Evolutionary conservation across 805 yeast genomes (phyloP).

Genomic region (Zygosaccharomyces kombuchaensis): DNA sequence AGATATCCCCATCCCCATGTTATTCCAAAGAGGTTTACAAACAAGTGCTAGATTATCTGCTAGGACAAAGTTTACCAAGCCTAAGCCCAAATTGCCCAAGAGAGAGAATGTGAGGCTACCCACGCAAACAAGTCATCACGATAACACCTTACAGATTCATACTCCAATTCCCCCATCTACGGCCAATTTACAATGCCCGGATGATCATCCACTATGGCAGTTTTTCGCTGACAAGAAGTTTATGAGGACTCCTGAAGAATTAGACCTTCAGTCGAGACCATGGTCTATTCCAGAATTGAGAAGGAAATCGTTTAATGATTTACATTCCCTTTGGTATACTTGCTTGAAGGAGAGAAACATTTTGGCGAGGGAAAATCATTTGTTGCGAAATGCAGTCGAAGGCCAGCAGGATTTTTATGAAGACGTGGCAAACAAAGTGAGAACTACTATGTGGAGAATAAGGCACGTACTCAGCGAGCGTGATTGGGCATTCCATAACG

Average conservation of each 20-base stretch:
- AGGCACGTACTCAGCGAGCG: constrained; percentile 87
- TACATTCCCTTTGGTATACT: constrained; percentile 88
- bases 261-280: constrained; percentile 56
- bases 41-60: constrained; percentile 34
- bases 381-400: constrained; percentile 43
- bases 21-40: constrained; percentile 33
- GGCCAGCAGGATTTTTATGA: constrained; percentile 38
- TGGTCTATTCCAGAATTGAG: constrained; percentile 90
- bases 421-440: constrained; percentile 41
- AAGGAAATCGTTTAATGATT: constrained; percentile 84
- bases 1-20: constrained; percentile 1
- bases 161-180: constrained; percentile 84
- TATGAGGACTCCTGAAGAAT: constrained; percentile 53
- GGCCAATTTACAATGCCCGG: constrained; percentile 64
- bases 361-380: constrained; percentile 67
- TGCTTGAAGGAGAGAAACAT: constrained; percentile 79
- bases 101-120: constrained; percentile 24
- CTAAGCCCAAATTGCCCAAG: constrained; percentile 28
- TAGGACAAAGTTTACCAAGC: constrained; percentile 41
- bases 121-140: constrained; percentile 29
- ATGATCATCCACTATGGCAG: constrained; percentile 93
- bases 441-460: constrained; percentile 70
- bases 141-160: constrained; percentile 47
- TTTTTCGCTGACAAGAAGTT: constrained; percentile 68
- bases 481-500: constrained; percentile 62